phyloP scores from a whole-genome alignment of 306 rosid genomes.

The Rosa multiflora region DNA sequence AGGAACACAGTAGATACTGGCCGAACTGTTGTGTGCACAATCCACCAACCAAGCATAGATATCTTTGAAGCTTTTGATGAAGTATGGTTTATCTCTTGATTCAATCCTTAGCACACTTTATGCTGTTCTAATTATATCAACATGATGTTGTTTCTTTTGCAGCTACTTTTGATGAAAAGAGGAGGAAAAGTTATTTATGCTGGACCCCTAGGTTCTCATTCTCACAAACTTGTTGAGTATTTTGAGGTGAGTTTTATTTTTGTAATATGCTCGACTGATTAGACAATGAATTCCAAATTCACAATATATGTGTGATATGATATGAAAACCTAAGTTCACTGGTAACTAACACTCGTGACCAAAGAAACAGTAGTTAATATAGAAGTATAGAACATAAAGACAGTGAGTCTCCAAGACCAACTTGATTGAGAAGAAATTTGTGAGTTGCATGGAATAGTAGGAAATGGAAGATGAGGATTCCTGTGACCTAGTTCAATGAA shows the following conservation, averaged over 20 bases:
- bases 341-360: neutral
- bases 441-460: neutral
- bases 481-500: neutral
- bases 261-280: neutral
- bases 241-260: slow-evolving; percentile 34
- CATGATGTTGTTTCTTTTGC: slow-evolving; percentile 5
- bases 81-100: slow-evolving; percentile 13
- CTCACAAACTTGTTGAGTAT: slow-evolving; percentile 34
- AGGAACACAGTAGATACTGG: slow-evolving; percentile 51
- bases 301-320: neutral
- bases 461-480: neutral
- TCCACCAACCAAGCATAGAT: slow-evolving; percentile 52
- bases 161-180: slow-evolving; percentile 44
- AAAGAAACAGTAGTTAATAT: neutral
- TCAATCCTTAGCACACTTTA: neutral
- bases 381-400: neutral
- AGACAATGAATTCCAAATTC: too few species aligned
- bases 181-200: slow-evolving; percentile 43
- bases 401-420: neutral
- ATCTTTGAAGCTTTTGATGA: slow-evolving; percentile 51
- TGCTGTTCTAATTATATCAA: neutral
- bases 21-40: slow-evolving; percentile 48
- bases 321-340: neutral
- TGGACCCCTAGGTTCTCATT: slow-evolving; percentile 34
- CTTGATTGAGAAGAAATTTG: neutral